phyloP scores from a whole-genome alignment of 495 filamentous ascomycete species.

The Podospora fimiseda region DNA sequence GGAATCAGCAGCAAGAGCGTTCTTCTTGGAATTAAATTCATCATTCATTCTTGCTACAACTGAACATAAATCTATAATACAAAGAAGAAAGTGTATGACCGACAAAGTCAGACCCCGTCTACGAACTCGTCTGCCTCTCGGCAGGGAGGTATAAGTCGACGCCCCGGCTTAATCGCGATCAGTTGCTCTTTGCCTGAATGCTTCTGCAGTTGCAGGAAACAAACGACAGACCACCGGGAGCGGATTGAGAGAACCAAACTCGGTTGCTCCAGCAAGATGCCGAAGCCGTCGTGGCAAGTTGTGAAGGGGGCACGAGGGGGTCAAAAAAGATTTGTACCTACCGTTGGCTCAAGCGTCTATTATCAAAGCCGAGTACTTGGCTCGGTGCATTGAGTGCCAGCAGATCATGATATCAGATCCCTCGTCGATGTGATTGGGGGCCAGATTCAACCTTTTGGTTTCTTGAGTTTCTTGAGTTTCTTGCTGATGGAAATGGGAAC shows the following conservation, averaged over 20 bases:
- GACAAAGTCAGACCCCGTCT: slow-evolving; percentile 89
- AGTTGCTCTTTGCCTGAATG: slow-evolving; percentile 41
- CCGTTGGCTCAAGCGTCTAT: too few relatives aligned
- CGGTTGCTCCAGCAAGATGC: slow-evolving; percentile 40
- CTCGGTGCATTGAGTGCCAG: too few relatives aligned
- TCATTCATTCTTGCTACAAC: background rate
- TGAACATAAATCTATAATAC: background rate
- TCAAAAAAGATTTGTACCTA: slow-evolving; percentile 7
- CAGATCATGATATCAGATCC: too few relatives aligned
- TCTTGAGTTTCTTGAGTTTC: too few relatives aligned
- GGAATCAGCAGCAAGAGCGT: background rate
- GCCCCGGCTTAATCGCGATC: slow-evolving; percentile 98
- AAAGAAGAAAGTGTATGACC: slow-evolving; percentile 51
- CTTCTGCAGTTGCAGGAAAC: background rate
- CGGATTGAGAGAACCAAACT: slow-evolving; percentile 38
- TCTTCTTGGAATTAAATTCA: background rate
- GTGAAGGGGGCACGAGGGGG: background rate
- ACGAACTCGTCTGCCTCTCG: slow-evolving; percentile 74
- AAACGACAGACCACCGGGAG: slow-evolving; percentile 37
- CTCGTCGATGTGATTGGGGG: too few relatives aligned
- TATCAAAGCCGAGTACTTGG: too few relatives aligned
- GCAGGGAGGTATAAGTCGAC: slow-evolving; percentile 55
- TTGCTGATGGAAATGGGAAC: too few relatives aligned
- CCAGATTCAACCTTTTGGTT: too few relatives aligned
- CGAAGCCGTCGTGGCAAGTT: slow-evolving; percentile 33